Conservation (phyloP, 2,329 filamentous ascomycete species). For the Alternaria longipes region DNA sequence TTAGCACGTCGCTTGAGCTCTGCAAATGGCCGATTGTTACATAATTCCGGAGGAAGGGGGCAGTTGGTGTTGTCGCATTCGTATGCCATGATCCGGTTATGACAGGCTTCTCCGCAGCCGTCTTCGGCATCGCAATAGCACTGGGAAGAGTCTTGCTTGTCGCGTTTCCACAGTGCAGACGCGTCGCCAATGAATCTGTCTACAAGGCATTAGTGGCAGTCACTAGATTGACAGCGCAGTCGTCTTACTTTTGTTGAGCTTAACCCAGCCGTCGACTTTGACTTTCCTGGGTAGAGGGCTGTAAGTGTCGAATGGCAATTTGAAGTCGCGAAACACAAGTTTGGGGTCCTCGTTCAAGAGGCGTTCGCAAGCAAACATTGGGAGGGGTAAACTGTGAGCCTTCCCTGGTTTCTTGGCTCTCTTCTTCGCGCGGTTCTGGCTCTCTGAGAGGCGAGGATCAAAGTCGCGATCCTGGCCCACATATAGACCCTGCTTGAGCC, state of each 20-base stretch:
- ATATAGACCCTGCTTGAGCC: slow-evolving; percentile 84
- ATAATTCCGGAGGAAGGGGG: slow-evolving; percentile 75
- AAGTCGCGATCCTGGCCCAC: slow-evolving; percentile 73
- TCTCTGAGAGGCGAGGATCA: slow-evolving; percentile 57
- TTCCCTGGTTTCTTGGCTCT: slow-evolving; percentile 50
- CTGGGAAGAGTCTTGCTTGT: slow-evolving; percentile 76
- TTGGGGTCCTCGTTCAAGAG: slow-evolving; percentile 68
- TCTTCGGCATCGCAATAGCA: slow-evolving; percentile 67
- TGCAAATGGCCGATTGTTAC: slow-evolving; percentile 88
- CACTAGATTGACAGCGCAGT: slow-evolving; percentile 15
- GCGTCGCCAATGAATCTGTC: slow-evolving; percentile 92
- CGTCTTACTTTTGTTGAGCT: slow-evolving; percentile 84
- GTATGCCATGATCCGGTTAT: slow-evolving; percentile 96
- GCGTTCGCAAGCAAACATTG: slow-evolving; percentile 79
- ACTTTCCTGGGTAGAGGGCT: slow-evolving; percentile 86
- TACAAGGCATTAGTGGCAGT: slow-evolving; percentile 50
- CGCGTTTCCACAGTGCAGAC: slow-evolving; percentile 81
- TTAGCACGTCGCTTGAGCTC: slow-evolving; percentile 72
- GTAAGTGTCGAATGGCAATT: slow-evolving; percentile 89
- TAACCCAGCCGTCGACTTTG: slow-evolving; percentile 92
- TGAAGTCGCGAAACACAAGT: slow-evolving; percentile 73
- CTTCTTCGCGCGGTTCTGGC: slow-evolving; percentile 52
- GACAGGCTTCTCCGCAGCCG: slow-evolving; percentile 88
- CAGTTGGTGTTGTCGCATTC: slow-evolving; percentile 95
- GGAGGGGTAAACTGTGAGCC: slow-evolving; percentile 73